Base-by-base conservation (phyloP, 2,329 filamentous ascomycete species). In the Ilyonectria robusta region DNA sequence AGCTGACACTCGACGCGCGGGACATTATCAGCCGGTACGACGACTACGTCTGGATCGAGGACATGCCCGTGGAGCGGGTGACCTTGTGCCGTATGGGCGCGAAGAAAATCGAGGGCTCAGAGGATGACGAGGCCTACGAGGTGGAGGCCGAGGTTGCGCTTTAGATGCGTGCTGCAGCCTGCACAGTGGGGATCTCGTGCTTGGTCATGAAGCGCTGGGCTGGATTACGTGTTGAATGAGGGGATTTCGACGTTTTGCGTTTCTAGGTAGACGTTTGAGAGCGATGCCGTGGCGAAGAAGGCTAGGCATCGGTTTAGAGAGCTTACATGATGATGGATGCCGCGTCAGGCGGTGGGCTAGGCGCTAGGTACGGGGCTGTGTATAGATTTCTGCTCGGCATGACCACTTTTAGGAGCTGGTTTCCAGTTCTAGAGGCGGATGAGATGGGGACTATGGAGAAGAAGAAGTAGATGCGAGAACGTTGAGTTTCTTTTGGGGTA, bases 31-130 rank as follows among this genome's bases (percentile, higher is more conserved):
- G 87, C 47, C 80, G 83, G 65, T 94, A 91, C 74, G 84, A 86
- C 37, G 88, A 89, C 40, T 90, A 90, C 70, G 79, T 90, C 0
- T 98, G 94, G 94, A 90, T 93, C 72, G 84, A 89, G 60, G 82
- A 89, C 57, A 83, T 95, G 26, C 82, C 84, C 17, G 78, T 97
- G n/a, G 89, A 94, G 63, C 88, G 84, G 65, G 81, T 98, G 46
- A 90, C 91, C 55, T 91, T 98, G 42, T 98, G 94, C 78, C 90
- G 89, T 77, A 97, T 98, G 95, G 94, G 95, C 0, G 94, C 94
- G 10, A 92, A 91, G 84, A 90, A 88, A 73, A 82, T 82, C 19
- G 79, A 89, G 31, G 82, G 87, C 8, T 81, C 86, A 2, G 87
- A 85, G 10, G 86, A 88, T 60, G 84, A 88, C 60, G 84, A 83